Percentiles rank a stretch among this genome's conserved stretches.
Conservation (phyloP, 768 basidiomycete genomes). For the Calocera viscosa region DNA sequence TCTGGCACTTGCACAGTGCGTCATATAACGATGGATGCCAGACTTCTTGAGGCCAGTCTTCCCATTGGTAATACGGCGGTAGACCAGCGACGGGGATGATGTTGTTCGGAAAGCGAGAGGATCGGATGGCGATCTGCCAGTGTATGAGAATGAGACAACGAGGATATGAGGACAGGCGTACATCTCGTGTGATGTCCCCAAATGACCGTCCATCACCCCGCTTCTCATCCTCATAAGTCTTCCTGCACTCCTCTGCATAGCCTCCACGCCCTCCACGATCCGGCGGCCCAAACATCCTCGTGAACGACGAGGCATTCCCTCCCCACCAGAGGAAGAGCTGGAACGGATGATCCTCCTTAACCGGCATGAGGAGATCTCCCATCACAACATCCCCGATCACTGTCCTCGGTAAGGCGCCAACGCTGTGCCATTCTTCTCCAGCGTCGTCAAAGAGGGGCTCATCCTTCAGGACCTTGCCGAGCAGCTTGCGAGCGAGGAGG, state of each 20-base stretch:
- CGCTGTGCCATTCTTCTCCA: background rate
- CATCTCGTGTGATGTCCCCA: background rate
- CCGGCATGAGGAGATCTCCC: background rate
- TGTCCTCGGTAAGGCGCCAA: background rate
- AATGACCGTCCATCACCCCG: background rate
- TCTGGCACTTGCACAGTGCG: background rate
- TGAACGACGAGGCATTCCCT: background rate
- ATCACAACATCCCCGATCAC: background rate
- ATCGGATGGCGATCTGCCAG: background rate
- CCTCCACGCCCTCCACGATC: background rate
- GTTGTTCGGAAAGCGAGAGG: background rate
- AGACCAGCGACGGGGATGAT: background rate
- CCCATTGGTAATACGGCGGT: background rate
- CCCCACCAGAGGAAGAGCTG: background rate
- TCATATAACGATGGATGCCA: background rate
- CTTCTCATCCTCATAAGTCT: background rate
- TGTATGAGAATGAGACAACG: background rate
- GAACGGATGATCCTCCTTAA: background rate
- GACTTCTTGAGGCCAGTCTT: background rate
- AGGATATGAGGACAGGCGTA: background rate
- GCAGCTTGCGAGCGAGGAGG: background rate
- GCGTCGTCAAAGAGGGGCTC: background rate
- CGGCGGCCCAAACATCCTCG: background rate
- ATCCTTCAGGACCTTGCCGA: background rate
- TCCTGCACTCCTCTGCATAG: background rate